These are phyloP conservation scores for Sporopachydermia quercuum DNA, from an alignment of 805 yeast species.

Conservation along the genomic window DNA sequence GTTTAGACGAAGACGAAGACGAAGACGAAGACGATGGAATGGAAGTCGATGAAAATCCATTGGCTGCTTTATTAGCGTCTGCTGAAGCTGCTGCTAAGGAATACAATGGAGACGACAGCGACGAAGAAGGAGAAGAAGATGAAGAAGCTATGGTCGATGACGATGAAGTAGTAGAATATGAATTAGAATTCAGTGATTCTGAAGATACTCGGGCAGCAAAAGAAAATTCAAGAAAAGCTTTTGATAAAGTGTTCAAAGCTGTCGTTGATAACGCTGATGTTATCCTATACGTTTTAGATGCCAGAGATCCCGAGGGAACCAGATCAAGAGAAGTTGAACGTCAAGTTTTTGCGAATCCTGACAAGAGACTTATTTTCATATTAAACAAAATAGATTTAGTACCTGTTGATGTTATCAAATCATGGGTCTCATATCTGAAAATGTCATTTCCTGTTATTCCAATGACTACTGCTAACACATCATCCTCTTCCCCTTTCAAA, in stretches of 20 bases:
- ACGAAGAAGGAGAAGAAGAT: constrained; percentile 17
- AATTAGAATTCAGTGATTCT: constrained; percentile 22
- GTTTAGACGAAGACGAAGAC: constrained; percentile 23
- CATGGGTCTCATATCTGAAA: constrained; percentile 71
- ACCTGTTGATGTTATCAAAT: constrained; percentile 69
- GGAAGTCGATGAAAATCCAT: constrained; percentile 34
- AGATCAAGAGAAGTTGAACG: constrained; percentile 86
- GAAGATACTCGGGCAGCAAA: constrained; percentile 21
- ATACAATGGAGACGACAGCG: constrained; percentile 40
- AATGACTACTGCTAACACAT: constrained; percentile 45
- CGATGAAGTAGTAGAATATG: constrained; percentile 34
- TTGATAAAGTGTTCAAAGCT: constrained; percentile 83
- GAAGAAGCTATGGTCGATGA: constrained; percentile 19
- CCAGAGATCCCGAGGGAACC: constrained; percentile 93
- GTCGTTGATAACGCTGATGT: constrained; percentile 92
- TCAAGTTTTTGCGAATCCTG: constrained; percentile 65
- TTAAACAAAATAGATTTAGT: constrained; percentile 87
- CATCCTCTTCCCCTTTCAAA: constrained; percentile 47
- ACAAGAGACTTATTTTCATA: constrained; percentile 72
- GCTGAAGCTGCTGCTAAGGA: constrained; percentile 81
- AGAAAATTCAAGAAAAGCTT: constrained; percentile 77
- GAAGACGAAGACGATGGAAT: constrained; percentile 27
- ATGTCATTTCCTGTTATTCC: constrained; percentile 88
- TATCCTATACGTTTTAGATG: constrained; percentile 83
- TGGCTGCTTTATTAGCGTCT: constrained; percentile 77